Conservation (phyloP, 495 filamentous ascomycete species). For the Sphaerosporella brunnea region DNA sequence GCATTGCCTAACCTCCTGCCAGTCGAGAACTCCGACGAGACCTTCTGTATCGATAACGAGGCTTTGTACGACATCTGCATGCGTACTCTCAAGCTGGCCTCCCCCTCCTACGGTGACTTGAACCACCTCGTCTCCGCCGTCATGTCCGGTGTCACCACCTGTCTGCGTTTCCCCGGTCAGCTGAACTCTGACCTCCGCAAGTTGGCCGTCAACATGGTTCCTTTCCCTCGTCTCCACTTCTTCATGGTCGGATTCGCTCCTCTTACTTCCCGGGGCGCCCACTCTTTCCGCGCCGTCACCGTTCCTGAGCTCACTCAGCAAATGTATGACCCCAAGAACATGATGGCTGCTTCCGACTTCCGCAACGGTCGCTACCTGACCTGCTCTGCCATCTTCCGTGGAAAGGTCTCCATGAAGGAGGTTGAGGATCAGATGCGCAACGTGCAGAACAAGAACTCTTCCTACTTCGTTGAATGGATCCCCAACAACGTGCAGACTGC, state of each 20-base stretch:
- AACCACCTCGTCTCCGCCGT: slow-evolving; percentile 99
- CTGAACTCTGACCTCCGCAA: slow-evolving; percentile 99
- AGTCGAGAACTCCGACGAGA: slow-evolving; percentile 99
- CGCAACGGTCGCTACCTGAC: slow-evolving; percentile 98
- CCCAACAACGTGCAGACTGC: slow-evolving; percentile 99
- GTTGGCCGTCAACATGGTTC: slow-evolving; percentile 99
- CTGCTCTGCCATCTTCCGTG: slow-evolving; percentile 99
- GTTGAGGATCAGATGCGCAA: slow-evolving; percentile 99
- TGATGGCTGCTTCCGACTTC: slow-evolving; percentile 99
- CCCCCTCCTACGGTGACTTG: slow-evolving; percentile 96
- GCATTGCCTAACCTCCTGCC: slow-evolving; percentile 16
- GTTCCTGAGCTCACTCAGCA: slow-evolving; percentile 99
- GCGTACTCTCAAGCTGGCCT: slow-evolving; percentile 94
- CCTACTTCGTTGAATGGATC: slow-evolving; percentile 99
- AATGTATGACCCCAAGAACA: slow-evolving; percentile 99
- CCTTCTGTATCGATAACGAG: slow-evolving; percentile 99
- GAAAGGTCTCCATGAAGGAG: slow-evolving; percentile 99
- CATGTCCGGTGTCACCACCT: slow-evolving; percentile 99
- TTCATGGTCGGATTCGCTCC: slow-evolving; percentile 99
- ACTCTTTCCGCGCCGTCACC: slow-evolving; percentile 91
- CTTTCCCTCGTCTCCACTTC: slow-evolving; percentile 99
- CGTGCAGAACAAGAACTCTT: slow-evolving; percentile 99
- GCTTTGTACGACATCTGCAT: slow-evolving; percentile 99
- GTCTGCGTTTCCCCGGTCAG: slow-evolving; percentile 96
- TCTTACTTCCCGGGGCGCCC: slow-evolving; percentile 83